Evolutionary conservation across 441 rosid genomes (phyloP).

Genomic region (Adansonia gregorii): DNA sequence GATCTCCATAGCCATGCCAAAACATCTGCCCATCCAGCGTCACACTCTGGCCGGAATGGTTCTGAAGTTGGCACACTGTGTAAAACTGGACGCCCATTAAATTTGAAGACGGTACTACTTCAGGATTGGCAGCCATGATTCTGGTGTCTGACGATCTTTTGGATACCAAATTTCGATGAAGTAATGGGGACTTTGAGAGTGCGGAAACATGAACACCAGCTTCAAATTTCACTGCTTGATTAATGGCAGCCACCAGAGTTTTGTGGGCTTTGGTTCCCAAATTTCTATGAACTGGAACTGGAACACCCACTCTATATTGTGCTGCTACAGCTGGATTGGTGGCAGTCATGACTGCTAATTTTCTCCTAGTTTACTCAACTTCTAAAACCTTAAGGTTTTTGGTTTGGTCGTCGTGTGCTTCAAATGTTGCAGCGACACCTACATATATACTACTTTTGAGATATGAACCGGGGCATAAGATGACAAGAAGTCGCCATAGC

Average conservation of each 20-base stretch:
- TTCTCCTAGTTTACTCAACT: neutral
- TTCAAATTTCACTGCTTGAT: neutral
- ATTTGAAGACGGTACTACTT: neutral
- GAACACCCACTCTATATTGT: neutral
- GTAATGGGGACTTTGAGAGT: neutral
- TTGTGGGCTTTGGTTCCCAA: neutral
- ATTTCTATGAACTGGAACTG: neutral
- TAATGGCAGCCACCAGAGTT: neutral
- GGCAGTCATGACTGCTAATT: neutral
- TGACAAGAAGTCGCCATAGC: too few species aligned
- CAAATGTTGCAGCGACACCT: neutral
- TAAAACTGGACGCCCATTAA: neutral
- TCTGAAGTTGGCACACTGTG: neutral
- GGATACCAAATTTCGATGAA: neutral
- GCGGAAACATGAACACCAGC: neutral
- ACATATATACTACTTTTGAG: neutral
- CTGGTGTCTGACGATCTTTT: neutral
- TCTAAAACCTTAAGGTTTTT: neutral
- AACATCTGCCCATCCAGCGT: neutral
- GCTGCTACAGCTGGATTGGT: constrained; percentile 13
- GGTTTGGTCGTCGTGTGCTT: neutral
- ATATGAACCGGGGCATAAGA: neutral
- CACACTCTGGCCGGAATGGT: neutral
- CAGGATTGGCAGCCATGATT: neutral
- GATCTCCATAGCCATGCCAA: neutral